These are phyloP conservation scores for Waltergamsia citrina DNA, from an alignment of 2,329 filamentous ascomycete genomes.

Conservation along the genomic window DNA sequence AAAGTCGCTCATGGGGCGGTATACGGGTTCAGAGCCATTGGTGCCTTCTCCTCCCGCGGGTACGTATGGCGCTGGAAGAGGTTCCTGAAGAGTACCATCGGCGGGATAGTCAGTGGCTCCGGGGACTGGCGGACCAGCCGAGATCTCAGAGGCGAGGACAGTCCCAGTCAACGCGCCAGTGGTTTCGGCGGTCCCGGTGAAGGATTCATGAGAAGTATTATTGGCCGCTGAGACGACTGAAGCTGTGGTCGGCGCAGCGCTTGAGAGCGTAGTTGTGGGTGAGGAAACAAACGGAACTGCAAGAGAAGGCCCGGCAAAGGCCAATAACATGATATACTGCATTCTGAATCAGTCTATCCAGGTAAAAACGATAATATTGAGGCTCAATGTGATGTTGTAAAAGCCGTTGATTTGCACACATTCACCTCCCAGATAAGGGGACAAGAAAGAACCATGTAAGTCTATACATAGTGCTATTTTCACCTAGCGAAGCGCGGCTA, in stretches of 20 bases:
- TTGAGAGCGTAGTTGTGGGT: background rate
- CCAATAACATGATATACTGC: background rate
- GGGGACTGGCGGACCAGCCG: constrained; percentile 44
- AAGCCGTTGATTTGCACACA: no score
- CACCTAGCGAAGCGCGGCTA: no score
- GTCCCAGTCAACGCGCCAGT: constrained; percentile 58
- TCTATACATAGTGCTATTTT: no score
- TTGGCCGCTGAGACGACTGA: constrained; percentile 33
- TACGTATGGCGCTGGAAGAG: constrained; percentile 61
- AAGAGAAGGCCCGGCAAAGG: background rate
- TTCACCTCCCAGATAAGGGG: no score
- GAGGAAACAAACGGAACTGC: constrained; percentile 1
- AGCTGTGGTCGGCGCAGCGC: background rate
- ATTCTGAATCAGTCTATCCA: no score
- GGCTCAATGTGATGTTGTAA: no score
- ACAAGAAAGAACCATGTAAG: no score
- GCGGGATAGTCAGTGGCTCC: constrained; percentile 62
- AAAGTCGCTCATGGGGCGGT: constrained; percentile 72
- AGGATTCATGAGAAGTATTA: constrained; percentile 60
- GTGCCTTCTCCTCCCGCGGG: constrained; percentile 68
- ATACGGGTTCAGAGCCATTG: constrained; percentile 67
- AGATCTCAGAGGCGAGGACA: constrained; percentile 47
- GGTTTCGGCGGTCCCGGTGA: constrained; percentile 54
- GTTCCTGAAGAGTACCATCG: constrained; percentile 58
- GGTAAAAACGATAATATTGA: no score